phyloP scores from a whole-genome alignment of 1,139 yeast species.

The Diutina mesorugosa region DNA sequence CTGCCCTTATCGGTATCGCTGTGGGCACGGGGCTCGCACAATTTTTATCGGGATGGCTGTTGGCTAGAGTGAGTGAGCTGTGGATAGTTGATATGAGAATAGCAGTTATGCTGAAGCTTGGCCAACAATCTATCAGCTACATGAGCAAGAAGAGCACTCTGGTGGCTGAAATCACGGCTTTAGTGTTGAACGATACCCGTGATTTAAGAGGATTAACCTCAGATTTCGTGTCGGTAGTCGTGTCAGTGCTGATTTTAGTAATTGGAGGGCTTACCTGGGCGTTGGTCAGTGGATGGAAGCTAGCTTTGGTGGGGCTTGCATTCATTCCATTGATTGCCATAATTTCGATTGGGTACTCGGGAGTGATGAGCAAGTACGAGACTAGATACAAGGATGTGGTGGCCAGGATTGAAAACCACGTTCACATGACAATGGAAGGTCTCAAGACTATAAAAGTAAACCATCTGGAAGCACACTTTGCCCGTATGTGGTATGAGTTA shows the following conservation, averaged over 20 bases:
- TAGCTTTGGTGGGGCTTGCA: conserved; percentile 69
- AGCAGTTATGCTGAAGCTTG: conserved; percentile 32
- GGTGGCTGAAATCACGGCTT: conserved; percentile 49
- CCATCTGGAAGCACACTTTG: conserved; percentile 38
- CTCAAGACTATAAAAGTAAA: conserved; percentile 52
- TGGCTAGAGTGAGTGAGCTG: conserved; percentile 51
- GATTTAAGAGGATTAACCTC: conserved; percentile 58
- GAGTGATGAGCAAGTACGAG: conserved; percentile 41
- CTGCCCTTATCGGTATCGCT: conserved; percentile 48
- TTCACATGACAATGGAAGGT: conserved; percentile 47
- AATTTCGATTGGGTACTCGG: conserved; percentile 40
- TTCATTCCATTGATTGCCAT: conserved; percentile 51
- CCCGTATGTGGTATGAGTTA: conserved; percentile 14
- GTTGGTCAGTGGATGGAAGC: conserved; percentile 69
- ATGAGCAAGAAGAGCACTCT: conserved; percentile 25
- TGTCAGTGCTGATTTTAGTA: conserved; percentile 42
- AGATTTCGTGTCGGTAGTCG: conserved; percentile 41
- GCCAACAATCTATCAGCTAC: conserved; percentile 45
- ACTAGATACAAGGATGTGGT: conserved; percentile 43
- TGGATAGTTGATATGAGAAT: conserved; percentile 52
- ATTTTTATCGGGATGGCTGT: conserved; percentile 34
- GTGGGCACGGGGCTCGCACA: conserved; percentile 44
- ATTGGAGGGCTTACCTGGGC: conserved; percentile 67
- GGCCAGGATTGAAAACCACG: conserved; percentile 37
- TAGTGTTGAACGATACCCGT: conserved; percentile 69